Conservation (phyloP, 768 basidiomycete species). For the Boletus vinaceobasis region DNA sequence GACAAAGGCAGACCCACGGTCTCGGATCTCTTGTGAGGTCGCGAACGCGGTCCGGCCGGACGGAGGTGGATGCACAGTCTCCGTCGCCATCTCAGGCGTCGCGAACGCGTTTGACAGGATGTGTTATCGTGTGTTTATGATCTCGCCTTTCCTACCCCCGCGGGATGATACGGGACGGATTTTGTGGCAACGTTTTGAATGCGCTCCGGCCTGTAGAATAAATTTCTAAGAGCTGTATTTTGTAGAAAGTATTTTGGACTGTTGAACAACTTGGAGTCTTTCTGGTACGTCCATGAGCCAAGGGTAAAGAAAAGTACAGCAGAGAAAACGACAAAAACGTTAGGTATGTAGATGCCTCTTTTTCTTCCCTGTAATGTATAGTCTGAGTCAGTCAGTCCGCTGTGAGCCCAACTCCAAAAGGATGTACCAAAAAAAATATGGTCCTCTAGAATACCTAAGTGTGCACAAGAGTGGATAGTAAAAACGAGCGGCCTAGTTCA, state of each 20-base stretch:
- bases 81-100: neutral
- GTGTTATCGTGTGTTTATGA: too few relatives aligned
- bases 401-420: neutral
- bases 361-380: conserved; percentile 7
- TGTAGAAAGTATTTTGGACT: too few relatives aligned
- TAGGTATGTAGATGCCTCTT: neutral
- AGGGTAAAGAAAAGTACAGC: neutral
- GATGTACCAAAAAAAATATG: neutral
- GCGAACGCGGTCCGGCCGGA: conserved; percentile 13
- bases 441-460: conserved; percentile 11
- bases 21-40: conserved; percentile 72
- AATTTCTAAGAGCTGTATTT: too few relatives aligned
- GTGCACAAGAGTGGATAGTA: neutral
- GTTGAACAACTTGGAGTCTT: too few relatives aligned
- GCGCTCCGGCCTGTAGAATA: too few relatives aligned
- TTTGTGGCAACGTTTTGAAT: too few relatives aligned
- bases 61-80: neutral
- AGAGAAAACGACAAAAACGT: neutral
- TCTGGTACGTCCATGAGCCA: neutral
- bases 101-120: neutral
- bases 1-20: conserved; percentile 70
- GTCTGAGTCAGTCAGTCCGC: neutral
- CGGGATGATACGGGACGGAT: too few relatives aligned
- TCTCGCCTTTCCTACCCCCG: too few relatives aligned
- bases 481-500: neutral